Conservation (phyloP, 1,284 basidiomycete genomes). For the Cutaneotrichosporon daszewskae region DNA sequence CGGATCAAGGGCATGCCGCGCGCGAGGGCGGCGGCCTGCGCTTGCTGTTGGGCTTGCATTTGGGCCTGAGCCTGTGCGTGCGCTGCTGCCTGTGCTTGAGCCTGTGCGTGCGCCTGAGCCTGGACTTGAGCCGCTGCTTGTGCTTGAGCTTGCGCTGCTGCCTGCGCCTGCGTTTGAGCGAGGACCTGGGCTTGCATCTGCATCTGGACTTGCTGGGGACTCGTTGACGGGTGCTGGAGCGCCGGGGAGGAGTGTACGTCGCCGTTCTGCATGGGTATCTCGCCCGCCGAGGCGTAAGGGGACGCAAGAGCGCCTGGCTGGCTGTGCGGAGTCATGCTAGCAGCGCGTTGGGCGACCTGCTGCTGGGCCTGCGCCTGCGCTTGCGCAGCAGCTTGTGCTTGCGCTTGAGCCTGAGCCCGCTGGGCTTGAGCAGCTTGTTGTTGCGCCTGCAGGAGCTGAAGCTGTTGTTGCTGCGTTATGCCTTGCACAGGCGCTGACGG, state of each 20-base stretch:
- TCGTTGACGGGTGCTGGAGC: too few species aligned
- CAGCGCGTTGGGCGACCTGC: constrained; percentile 16
- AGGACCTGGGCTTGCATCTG: too few species aligned
- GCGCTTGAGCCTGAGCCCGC: constrained; percentile 12
- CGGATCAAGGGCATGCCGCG: constrained; percentile 22
- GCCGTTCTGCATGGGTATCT: too few species aligned
- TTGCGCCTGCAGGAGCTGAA: constrained; percentile 41
- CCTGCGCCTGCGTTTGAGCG: constrained; percentile 21
- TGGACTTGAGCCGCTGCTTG: constrained; percentile 10
- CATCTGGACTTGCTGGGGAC: too few species aligned
- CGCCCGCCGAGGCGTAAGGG: too few species aligned
- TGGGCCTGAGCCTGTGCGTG: constrained; percentile 13
- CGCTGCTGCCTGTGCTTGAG: constrained; percentile 6
- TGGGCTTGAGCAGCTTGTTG: constrained; percentile 26
- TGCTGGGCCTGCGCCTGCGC: constrained; percentile 16
- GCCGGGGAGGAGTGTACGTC: too few species aligned
- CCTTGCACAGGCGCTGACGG: constrained; percentile 6
- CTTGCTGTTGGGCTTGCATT: constrained; percentile 10
- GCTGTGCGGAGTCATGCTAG: constrained; percentile 21
- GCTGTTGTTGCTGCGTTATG: constrained; percentile 25
- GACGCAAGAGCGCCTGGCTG: too few species aligned
- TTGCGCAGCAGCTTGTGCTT: constrained; percentile 16
- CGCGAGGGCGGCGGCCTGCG: constrained; percentile 9
- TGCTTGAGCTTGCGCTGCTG: constrained; percentile 8
- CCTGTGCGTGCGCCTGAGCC: constrained; percentile 4